phyloP scores from a whole-genome alignment of 257 asterid species.

The Solanum chiquidenum region DNA sequence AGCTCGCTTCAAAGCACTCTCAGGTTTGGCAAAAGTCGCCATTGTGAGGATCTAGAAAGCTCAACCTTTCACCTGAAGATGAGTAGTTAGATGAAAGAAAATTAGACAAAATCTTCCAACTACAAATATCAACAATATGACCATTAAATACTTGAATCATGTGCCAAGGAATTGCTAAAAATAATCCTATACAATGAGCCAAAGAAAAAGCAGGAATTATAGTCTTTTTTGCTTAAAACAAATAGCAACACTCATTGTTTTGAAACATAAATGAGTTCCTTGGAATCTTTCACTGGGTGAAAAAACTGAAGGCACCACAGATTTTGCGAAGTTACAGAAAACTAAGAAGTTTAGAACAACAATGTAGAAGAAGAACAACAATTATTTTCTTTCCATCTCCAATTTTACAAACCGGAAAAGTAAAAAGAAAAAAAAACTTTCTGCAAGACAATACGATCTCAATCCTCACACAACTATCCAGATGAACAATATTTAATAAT shows the following conservation, averaged over 20 bases:
- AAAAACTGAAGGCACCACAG: neutral
- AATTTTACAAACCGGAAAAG: neutral
- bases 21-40: conserved; percentile 18
- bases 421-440: neutral
- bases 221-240: neutral
- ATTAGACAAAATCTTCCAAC: neutral
- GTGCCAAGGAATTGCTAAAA: neutral
- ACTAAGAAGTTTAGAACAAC: neutral
- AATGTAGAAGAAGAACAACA: neutral
- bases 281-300: neutral
- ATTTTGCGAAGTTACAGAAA: neutral
- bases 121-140: neutral
- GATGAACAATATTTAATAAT: neutral
- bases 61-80: neutral
- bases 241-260: neutral
- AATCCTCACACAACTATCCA: neutral
- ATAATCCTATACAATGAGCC: neutral
- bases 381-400: neutral
- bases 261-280: neutral
- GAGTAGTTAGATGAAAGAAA: neutral
- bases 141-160: neutral
- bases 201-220: neutral
- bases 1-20: conserved; percentile 32
- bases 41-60: neutral
- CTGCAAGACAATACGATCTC: neutral